Percentiles rank a stretch among this genome's conserved stretches.
These are phyloP conservation scores for Chloromonas sp. DNA, from an alignment of 163 green algal genomes.

Conservation along the genomic window DNA sequence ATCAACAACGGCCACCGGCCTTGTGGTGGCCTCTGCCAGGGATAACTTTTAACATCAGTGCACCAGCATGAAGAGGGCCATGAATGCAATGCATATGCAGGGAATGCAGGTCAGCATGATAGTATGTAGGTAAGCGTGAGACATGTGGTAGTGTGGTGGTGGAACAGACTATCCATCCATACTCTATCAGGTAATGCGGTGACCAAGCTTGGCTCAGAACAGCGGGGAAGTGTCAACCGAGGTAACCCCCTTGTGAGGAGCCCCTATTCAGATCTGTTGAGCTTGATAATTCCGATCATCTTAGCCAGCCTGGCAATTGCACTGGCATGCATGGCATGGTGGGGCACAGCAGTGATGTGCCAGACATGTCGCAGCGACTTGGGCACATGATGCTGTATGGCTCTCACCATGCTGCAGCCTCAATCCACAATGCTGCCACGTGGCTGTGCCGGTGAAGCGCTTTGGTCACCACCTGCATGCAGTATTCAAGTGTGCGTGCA, in stretches of 20 bases:
- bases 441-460: slow-evolving; percentile 84
- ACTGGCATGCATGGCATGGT: too few species aligned
- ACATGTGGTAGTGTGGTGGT: too few species aligned
- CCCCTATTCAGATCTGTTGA: slow-evolving; percentile 17
- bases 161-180: too few species aligned
- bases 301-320: too few species aligned
- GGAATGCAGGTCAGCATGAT: too few species aligned
- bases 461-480: slow-evolving; percentile 62
- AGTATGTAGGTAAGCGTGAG: too few species aligned
- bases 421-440: slow-evolving; percentile 77
- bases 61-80: too few species aligned
- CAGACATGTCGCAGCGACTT: background rate
- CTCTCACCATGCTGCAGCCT: slow-evolving; percentile 72
- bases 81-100: too few species aligned
- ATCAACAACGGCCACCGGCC: background rate
- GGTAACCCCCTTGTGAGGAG: background rate
- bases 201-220: slow-evolving; percentile 2
- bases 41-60: slow-evolving; percentile 1
- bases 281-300: slow-evolving; percentile 19
- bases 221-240: slow-evolving; percentile 18
- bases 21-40: background rate
- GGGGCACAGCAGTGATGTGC: too few species aligned
- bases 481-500: slow-evolving; percentile 4
- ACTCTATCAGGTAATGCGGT: too few species aligned
- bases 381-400: too few species aligned